Conservation (phyloP, 2,329 filamentous ascomycete genomes). For the Fusarium succisae region DNA sequence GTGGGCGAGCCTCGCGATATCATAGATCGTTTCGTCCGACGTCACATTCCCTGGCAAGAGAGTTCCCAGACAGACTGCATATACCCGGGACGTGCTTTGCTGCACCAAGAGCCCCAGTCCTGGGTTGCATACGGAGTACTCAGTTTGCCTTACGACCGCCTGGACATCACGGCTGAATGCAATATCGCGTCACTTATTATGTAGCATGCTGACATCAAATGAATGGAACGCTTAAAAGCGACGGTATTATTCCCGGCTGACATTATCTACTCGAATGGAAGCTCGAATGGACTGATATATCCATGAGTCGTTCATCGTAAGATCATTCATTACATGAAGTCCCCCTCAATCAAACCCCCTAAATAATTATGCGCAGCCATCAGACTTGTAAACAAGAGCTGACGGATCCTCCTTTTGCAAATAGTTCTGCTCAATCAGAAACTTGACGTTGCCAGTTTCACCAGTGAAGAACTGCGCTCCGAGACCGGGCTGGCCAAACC, state of each 20-base stretch:
- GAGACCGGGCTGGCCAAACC: constrained; percentile 61
- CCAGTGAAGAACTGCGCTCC: constrained; percentile 49
- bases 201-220: not conserved
- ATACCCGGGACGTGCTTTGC: not conserved
- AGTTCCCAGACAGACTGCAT: not conserved
- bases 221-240: not conserved
- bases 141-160: no score
- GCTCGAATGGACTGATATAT: not conserved
- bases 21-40: not conserved
- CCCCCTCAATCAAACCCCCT: not conserved
- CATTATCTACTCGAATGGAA: not conserved
- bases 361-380: constrained; percentile 17
- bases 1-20: not conserved
- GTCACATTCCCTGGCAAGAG: not conserved
- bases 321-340: not conserved
- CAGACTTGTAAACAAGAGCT: constrained; percentile 20
- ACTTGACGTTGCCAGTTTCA: constrained; percentile 38
- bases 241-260: not conserved
- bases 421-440: constrained; percentile 30
- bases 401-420: constrained; percentile 24
- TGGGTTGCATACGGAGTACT: not conserved
- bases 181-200: no score
- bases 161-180: not conserved
- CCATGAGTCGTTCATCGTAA: not conserved
- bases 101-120: not conserved